Evolutionary conservation across 768 basidiomycete genomes (phyloP).

Genomic region (Agrocybe pediades): DNA sequence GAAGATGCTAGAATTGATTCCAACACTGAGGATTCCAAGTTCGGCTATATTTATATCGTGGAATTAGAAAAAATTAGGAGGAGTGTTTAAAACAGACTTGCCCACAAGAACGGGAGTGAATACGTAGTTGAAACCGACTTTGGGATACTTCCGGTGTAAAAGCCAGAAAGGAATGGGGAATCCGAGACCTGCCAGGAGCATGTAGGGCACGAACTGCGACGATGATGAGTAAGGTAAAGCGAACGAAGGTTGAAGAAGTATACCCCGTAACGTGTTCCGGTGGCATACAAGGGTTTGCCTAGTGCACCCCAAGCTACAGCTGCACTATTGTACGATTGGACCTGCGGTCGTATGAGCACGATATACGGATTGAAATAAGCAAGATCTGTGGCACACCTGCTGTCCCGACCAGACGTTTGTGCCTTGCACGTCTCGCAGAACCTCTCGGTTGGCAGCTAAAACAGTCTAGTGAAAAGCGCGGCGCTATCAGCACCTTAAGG

Average conservation of each 20-base stretch:
- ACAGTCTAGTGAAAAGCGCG: constrained; percentile 16
- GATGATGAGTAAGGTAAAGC: constrained; percentile 15
- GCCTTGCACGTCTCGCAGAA: constrained; percentile 47
- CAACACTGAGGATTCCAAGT: constrained; percentile 46
- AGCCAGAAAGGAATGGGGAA: constrained; percentile 56
- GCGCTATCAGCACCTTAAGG: neutral
- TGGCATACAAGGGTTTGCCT: constrained; percentile 45
- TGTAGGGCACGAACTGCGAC: constrained; percentile 42
- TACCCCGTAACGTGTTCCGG: constrained; percentile 45
- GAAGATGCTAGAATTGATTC: constrained; percentile 52
- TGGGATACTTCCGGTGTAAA: constrained; percentile 47
- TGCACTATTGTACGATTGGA: constrained; percentile 50
- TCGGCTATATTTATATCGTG: constrained; percentile 15
- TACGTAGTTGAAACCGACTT: constrained; percentile 46
- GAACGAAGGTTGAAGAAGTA: constrained; percentile 8
- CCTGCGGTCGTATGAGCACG: constrained; percentile 12
- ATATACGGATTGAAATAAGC: neutral
- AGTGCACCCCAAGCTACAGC: constrained; percentile 61
- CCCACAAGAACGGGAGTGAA: constrained; percentile 38
- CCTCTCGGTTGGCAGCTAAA: constrained; percentile 31
- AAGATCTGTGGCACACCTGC: constrained; percentile 28
- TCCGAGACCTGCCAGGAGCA: constrained; percentile 46
- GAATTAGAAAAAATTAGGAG: too few species aligned
- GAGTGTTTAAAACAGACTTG: constrained; percentile 16
- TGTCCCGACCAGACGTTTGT: constrained; percentile 59